These are phyloP conservation scores for Fallopia convolvulus DNA, from an alignment of 148 eudicot species.

Conservation along the genomic window DNA sequence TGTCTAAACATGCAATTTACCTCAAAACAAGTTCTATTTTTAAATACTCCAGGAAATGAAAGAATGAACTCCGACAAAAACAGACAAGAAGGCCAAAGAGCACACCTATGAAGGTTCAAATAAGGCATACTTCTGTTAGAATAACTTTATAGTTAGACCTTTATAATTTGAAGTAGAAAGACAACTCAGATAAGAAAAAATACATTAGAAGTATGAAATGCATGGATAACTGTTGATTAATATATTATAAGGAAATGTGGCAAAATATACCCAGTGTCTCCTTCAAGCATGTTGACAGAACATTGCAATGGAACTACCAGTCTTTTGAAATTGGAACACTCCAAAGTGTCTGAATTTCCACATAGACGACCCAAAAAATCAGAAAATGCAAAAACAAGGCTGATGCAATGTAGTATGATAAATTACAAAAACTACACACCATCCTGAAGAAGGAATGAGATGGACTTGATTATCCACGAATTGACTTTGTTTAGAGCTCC, in stretches of 20 bases:
- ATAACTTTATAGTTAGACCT: background rate
- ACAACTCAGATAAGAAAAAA: background rate
- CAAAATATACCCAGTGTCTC: conserved; percentile 83
- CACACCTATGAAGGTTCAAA: conserved; percentile 43
- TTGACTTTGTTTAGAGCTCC: conserved; percentile 32
- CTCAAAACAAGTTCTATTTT: conserved; percentile 73
- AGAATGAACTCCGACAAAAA: conserved; percentile 88
- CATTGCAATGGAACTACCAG: conserved; percentile 59
- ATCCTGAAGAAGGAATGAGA: conserved; percentile 55
- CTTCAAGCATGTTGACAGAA: conserved; percentile 94
- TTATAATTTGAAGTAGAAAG: background rate
- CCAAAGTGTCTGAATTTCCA: conserved; percentile 23
- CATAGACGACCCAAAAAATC: background rate
- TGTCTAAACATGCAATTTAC: conserved; percentile 25
- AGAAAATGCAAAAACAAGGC: background rate
- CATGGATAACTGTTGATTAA: background rate
- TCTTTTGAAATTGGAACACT: conserved; percentile 29
- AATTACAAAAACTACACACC: conserved; percentile 30
- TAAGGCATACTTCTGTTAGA: background rate
- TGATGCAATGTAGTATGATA: background rate
- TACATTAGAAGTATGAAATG: background rate
- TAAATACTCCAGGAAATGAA: conserved; percentile 67
- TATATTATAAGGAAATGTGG: background rate
- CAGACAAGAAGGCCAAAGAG: conserved; percentile 93
- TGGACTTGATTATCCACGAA: conserved; percentile 49